A percentile compares a stretch with the other conserved stretches of the same genome.
phyloP scores from a whole-genome alignment of 2,329 filamentous ascomycete species.

The Teratosphaeria viscida region DNA sequence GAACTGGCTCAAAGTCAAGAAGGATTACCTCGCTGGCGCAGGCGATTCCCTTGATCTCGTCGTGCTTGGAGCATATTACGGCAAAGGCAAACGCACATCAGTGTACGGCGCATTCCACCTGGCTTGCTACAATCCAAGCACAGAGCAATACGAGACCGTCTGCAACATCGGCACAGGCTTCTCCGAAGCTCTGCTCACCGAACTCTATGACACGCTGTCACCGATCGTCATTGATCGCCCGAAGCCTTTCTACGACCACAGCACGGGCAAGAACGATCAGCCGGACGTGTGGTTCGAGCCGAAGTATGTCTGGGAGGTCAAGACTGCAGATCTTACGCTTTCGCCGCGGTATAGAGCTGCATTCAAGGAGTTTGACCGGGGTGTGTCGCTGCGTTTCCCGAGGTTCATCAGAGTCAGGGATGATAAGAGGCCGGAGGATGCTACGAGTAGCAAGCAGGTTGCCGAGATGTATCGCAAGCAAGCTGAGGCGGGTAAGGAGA shows the following conservation, averaged over 20 bases:
- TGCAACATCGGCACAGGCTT: conserved; percentile 99
- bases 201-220: conserved; percentile 65
- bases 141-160: conserved; percentile 82
- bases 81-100: conserved; percentile 88
- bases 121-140: conserved; percentile 76
- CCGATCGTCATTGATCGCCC: conserved; percentile 74
- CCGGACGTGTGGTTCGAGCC: conserved; percentile 99
- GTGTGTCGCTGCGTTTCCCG: conserved; percentile 83
- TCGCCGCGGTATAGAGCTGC: conserved; percentile 92
- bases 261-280: conserved; percentile 74
- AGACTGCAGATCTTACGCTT: conserved; percentile 87
- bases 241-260: conserved; percentile 92
- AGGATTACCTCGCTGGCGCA: conserved; percentile 82
- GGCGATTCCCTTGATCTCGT: conserved; percentile 95
- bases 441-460: conserved; percentile 72
- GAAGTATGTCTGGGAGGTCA: conserved; percentile 91
- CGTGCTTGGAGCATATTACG: conserved; percentile 86
- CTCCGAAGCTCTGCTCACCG: conserved; percentile 84
- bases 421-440: conserved; percentile 91
- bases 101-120: conserved; percentile 94
- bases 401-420: conserved; percentile 85
- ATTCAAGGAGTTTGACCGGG: conserved; percentile 67
- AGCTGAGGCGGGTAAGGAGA: conserved; percentile 78
- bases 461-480: conserved; percentile 97
- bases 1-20: conserved; percentile 99